Evolutionary conservation across 75 land plant genomes (phyloP).

Genomic region (Adiantum capillusveneris): DNA sequence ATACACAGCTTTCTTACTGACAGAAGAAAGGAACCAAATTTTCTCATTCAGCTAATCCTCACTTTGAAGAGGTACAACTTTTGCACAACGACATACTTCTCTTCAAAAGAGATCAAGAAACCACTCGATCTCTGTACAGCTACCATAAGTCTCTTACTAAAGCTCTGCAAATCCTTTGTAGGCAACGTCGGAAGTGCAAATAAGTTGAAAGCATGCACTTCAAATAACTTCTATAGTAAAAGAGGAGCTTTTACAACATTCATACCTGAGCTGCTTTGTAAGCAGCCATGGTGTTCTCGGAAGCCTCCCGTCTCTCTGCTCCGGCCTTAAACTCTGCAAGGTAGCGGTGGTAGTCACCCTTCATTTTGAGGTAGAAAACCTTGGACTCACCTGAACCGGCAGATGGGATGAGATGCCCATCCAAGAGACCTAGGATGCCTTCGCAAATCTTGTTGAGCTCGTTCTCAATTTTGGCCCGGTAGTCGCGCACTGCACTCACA

Average conservation of each 20-base stretch:
- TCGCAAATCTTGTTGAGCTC: slow-evolving; percentile 77
- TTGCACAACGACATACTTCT: too few species aligned
- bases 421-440: slow-evolving; percentile 48
- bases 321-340: slow-evolving; percentile 63
- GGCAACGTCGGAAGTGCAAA: too few species aligned
- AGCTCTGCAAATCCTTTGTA: too few species aligned
- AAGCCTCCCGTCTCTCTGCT: slow-evolving; percentile 63
- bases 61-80: too few species aligned
- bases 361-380: slow-evolving; percentile 83
- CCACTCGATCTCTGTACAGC: too few species aligned
- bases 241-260: too few species aligned
- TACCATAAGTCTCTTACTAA: too few species aligned
- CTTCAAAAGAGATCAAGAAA: too few species aligned
- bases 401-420: slow-evolving; percentile 52
- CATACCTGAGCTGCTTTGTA: slow-evolving; percentile 68
- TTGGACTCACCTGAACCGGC: slow-evolving; percentile 57
- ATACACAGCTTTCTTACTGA: too few species aligned
- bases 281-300: slow-evolving; percentile 59
- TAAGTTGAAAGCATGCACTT: neutral
- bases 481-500: slow-evolving; percentile 47
- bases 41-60: too few species aligned
- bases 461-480: slow-evolving; percentile 51
- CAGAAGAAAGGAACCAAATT: too few species aligned
- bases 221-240: neutral
- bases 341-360: slow-evolving; percentile 75